phyloP scores from a whole-genome alignment of 2,329 filamentous ascomycete genomes.

The Botryotinia globosa region DNA sequence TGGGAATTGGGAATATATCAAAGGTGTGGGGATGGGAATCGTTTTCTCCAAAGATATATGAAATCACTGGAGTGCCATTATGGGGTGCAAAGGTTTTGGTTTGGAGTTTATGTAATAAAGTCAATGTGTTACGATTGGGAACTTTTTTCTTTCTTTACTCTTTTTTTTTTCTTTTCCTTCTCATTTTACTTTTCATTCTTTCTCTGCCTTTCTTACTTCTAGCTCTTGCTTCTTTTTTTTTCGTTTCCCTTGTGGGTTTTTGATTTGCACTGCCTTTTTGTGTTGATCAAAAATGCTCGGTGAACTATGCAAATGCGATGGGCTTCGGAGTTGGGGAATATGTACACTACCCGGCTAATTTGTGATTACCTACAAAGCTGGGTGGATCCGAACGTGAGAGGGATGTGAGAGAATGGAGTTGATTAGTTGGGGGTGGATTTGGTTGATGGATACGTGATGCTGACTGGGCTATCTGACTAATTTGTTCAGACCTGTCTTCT shows the following conservation, averaged over 20 bases:
- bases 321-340: background rate
- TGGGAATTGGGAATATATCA: slow-evolving; percentile 20
- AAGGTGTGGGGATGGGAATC: slow-evolving; percentile 19
- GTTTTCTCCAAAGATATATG: slow-evolving; percentile 23
- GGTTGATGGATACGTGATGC: background rate
- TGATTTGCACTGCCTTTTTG: background rate
- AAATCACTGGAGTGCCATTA: slow-evolving; percentile 19
- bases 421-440: background rate
- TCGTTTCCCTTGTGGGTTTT: background rate
- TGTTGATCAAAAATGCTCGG: background rate
- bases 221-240: background rate
- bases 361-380: slow-evolving; percentile 3
- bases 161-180: background rate
- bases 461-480: background rate
- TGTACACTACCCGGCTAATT: background rate
- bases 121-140: slow-evolving; percentile 26
- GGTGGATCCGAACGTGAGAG: background rate
- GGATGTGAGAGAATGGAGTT: too few species aligned
- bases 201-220: background rate
- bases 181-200: slow-evolving; percentile 11
- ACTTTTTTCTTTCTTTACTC: slow-evolving; percentile 11
- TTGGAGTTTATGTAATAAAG: slow-evolving; percentile 27
- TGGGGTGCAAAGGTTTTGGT: slow-evolving; percentile 16
- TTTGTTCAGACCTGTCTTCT: background rate
- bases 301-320: slow-evolving; percentile 3